These are phyloP conservation scores for Cladophialophora carrionii DNA, from an alignment of 2,329 filamentous ascomycete species.

Conservation along the genomic window DNA sequence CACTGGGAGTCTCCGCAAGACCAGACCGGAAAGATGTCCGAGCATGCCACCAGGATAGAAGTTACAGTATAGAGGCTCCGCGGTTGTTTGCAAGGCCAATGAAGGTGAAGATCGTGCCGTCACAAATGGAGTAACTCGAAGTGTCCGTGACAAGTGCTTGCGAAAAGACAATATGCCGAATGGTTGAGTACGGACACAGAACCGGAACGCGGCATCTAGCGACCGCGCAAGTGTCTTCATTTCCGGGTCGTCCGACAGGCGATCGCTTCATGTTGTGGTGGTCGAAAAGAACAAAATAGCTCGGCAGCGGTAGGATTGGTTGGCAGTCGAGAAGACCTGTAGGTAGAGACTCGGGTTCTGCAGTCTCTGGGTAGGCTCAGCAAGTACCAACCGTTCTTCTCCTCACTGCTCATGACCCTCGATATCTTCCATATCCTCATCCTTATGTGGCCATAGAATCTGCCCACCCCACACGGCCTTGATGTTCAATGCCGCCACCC, in stretches of 20 bases:
- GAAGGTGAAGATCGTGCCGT: neutral
- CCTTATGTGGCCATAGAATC: conserved; percentile 63
- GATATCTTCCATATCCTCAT: conserved; percentile 53
- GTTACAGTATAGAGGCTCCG: neutral
- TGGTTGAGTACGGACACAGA: neutral
- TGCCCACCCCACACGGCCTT: conserved; percentile 56
- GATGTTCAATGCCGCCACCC: conserved; percentile 55
- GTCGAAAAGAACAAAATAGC: neutral
- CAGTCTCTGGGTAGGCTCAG: neutral
- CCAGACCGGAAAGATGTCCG: neutral
- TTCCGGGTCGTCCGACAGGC: neutral
- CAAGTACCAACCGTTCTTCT: no score
- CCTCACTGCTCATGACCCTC: neutral
- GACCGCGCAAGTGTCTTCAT: neutral
- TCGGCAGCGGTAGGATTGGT: neutral
- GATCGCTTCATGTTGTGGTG: neutral
- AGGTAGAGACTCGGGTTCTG: neutral
- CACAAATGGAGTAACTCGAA: neutral
- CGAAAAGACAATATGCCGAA: neutral
- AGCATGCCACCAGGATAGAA: neutral
- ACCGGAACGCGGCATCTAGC: neutral
- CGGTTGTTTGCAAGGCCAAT: neutral
- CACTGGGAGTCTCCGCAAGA: neutral
- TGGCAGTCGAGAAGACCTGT: neutral
- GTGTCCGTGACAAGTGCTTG: neutral